Base-by-base conservation (phyloP, 176 grass and related monocot species). In the Cenchrus purpureus region DNA sequence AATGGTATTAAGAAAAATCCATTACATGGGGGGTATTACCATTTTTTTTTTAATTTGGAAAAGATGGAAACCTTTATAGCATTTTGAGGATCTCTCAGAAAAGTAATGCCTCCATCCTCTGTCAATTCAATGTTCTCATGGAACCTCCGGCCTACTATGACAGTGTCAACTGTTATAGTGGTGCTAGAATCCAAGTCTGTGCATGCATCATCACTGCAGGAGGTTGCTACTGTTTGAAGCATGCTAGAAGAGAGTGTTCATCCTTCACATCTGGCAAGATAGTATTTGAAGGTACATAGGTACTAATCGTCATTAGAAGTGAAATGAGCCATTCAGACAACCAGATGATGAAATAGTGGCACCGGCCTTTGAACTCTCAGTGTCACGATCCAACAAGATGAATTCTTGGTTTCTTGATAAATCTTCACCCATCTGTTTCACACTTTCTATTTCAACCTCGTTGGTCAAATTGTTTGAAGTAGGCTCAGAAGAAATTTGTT, bases 141-240 rank as follows among this genome's bases (percentile, higher is more conserved):
- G 84, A 95, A 98, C 74, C 87, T 94, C 65, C 87, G 74, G 44
- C 96, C 91, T 28, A 98, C 96, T 78, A 98, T 94, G 70, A 84
- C 84, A 71, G 93, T 95, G 11, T 91, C 91, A 81, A 95, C 83
- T 66, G 71, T 29, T 56, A 88, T 48, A 43, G 8, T 59, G 45
- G 25, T 70, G 42, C 86, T 84, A 62, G 74, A 87, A 85, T 87
- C 74, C 31, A 37, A 12, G 13, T 42, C 65, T 65, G 53, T 22
- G 37, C 11, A 71, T 80, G 63, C 59, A 73, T 88, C 78, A 62
- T 68, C 19, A 28, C 72, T 81, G 44, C 17, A 17, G 64, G 76
- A 76, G 64, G 43, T 74, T 82, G 73, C 56, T 20, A 77, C 67
- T n/a, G 29, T 4, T 68, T 65, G 45, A 85, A 65, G 17, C 68